Conservation (phyloP, 495 filamentous ascomycete genomes). For the Tuber calosporum region DNA sequence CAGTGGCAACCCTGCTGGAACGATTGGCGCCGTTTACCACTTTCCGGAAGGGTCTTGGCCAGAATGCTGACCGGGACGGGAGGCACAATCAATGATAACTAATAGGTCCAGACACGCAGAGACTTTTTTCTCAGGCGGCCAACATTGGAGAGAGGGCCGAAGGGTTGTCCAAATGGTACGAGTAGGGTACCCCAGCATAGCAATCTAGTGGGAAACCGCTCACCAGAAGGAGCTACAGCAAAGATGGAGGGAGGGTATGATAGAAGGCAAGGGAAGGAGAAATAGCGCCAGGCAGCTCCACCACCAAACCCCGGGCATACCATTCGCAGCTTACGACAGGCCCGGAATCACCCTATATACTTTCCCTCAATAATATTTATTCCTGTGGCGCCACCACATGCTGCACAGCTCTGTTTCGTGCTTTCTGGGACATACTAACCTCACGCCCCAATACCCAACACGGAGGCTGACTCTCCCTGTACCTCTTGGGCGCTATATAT, state of each 20-base stretch:
- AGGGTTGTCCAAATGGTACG: constrained; percentile 18
- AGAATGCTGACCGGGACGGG: constrained; percentile 22
- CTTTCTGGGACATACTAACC: constrained; percentile 29
- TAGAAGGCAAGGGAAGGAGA: constrained; percentile 7
- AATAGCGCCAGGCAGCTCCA: constrained; percentile 29
- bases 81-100: constrained; percentile 8
- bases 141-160: constrained; percentile 2
- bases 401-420: constrained; percentile 31
- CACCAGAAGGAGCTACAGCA: constrained; percentile 10
- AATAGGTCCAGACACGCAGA: constrained; percentile 4
- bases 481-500: constrained; percentile 36
- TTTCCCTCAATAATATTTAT: constrained; percentile 32
- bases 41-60: constrained; percentile 28
- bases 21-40: constrained; percentile 25
- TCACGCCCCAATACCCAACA: not conserved
- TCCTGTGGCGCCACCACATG: constrained; percentile 30
- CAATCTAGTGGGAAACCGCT: constrained; percentile 19
- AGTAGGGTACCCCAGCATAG: constrained; percentile 22
- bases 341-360: constrained; percentile 35
- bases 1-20: not conserved
- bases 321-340: constrained; percentile 14
- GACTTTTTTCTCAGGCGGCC: not conserved
- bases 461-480: constrained; percentile 29
- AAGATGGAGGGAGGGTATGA: constrained; percentile 15
- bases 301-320: constrained; percentile 13